Evolutionary conservation across 2,329 filamentous ascomycete genomes (phyloP).

Genomic region (Xylaria sp.): DNA sequence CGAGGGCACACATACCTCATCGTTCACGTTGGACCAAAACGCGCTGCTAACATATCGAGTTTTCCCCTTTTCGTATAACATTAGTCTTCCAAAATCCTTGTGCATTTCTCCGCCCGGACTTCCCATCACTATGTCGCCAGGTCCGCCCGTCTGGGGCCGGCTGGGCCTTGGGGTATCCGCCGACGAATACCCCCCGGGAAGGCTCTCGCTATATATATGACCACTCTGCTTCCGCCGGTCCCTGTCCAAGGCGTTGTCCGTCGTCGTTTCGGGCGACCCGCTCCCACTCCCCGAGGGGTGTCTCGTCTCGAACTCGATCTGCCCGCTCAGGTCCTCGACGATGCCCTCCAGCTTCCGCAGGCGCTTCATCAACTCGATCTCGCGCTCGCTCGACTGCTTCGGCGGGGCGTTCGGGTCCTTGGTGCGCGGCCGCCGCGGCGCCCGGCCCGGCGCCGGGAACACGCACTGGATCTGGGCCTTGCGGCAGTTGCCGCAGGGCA

Average conservation of each 20-base stretch:
- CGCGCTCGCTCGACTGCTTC: constrained; percentile 63
- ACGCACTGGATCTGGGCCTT: constrained; percentile 72
- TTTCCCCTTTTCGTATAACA: constrained; percentile 69
- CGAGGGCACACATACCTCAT: constrained; percentile 57
- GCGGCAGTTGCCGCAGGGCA: constrained; percentile 76
- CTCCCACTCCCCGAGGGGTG: constrained; percentile 39
- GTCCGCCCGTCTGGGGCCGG: constrained; percentile 31
- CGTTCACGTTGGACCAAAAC: constrained; percentile 76
- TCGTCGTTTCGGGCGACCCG: constrained; percentile 43
- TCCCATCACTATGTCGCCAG: constrained; percentile 21
- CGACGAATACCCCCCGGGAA: constrained; percentile 22
- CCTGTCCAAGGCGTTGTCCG: constrained; percentile 29
- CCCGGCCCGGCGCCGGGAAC: constrained; percentile 74
- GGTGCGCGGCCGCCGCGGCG: constrained; percentile 66
- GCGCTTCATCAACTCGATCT: constrained; percentile 71
- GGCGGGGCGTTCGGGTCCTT: constrained; percentile 66
- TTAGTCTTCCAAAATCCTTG: constrained; percentile 67
- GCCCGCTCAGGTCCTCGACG: constrained; percentile 68
- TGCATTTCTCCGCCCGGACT: constrained; percentile 43
- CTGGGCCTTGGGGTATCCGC: constrained; percentile 13
- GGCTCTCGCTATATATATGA: constrained; percentile 25
- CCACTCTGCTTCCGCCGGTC: constrained; percentile 29
- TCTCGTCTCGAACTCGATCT: constrained; percentile 60
- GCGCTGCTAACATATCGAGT: constrained; percentile 75
- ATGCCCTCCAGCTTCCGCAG: constrained; percentile 75